phyloP scores from a whole-genome alignment of 257 asterid species.

The Solanum chmielewskii region DNA sequence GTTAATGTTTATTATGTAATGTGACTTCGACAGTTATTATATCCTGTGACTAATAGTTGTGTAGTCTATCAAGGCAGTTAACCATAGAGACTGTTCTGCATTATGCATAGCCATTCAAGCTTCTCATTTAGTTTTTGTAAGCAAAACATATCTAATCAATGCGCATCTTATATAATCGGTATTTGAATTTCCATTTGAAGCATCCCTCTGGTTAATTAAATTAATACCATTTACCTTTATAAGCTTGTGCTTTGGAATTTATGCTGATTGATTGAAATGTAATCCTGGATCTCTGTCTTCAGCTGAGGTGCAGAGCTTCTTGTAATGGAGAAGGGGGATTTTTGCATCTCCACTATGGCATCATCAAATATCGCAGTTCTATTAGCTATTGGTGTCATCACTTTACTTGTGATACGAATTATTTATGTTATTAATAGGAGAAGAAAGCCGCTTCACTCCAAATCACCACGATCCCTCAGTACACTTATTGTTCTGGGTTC shows the following conservation, averaged over 20 bases:
- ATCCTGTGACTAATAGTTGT: not conserved
- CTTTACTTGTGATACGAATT: conserved; percentile 34
- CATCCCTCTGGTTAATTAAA: not conserved
- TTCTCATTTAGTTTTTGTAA: not conserved
- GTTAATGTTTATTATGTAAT: not conserved
- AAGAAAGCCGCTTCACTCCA: conserved; percentile 17
- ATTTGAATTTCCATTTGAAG: not conserved
- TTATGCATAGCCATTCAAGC: not conserved
- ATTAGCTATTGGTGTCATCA: conserved; percentile 24
- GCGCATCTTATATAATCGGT: not conserved
- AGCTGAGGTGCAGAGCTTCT: not conserved
- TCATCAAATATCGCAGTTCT: conserved; percentile 5
- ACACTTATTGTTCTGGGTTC: conserved; percentile 75
- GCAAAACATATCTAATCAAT: not conserved
- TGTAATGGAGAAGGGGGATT: conserved; percentile 19
- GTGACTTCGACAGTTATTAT: not conserved
- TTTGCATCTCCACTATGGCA: conserved; percentile 6
- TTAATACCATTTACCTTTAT: not conserved
- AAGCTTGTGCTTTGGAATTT: not conserved
- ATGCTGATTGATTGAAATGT: not conserved
- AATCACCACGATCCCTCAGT: conserved; percentile 29
- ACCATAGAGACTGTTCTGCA: not conserved
- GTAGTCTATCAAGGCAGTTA: not conserved
- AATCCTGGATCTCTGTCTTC: not conserved
- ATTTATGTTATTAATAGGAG: conserved; percentile 33